Base-by-base conservation (phyloP, 2,329 filamentous ascomycete genomes). In the Paecilomyces niveus region DNA sequence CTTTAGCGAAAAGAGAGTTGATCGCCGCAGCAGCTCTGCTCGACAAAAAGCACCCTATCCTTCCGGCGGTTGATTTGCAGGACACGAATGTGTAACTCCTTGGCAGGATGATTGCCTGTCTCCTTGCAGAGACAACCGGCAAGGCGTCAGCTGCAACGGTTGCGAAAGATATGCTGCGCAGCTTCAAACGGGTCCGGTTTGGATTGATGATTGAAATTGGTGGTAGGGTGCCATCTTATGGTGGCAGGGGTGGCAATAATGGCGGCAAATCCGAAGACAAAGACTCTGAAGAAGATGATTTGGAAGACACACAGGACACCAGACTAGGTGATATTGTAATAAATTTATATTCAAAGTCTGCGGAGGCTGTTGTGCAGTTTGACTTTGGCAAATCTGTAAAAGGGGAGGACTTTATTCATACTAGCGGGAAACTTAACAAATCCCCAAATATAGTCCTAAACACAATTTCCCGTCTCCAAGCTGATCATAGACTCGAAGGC, bases 111-210 rank as follows among this genome's bases (percentile, higher is more conserved):
- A 59, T 62, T 29, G 60, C 56, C 33, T 53, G 60, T 45, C 49
- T 61, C 3, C 49, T 58, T 7, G 18, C 53, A 13, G 31, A 15
- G 13, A 29, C n/a, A 18, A 22, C 21, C n/a, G 54, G 54, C 8
- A 61, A 24, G 29, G 57, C 22, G 11, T 58, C 61, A 5, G 64
- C 64, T 8, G 59, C 63, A 10, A 54, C 49, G 7, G 61, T 59
- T 18, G 62, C 56, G 21, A 59, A 13, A 10, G 31, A 63, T 18
- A 59, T 65, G 60, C 21, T 45, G 29, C 31, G 53, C 22, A 62
- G 31, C 31, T 64, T 56, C 39, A 6, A 13, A 53, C 31, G 39
- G 21, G 33, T 61, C 22, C 13, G 50, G 4, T 61, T 61, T 24
- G 50, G 57, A 15, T 26, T 61, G n/a, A 45, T 61, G 57, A 57